Conservation (phyloP, 371 early-diverging fungal genomes). For the Blakeslea trispora region DNA sequence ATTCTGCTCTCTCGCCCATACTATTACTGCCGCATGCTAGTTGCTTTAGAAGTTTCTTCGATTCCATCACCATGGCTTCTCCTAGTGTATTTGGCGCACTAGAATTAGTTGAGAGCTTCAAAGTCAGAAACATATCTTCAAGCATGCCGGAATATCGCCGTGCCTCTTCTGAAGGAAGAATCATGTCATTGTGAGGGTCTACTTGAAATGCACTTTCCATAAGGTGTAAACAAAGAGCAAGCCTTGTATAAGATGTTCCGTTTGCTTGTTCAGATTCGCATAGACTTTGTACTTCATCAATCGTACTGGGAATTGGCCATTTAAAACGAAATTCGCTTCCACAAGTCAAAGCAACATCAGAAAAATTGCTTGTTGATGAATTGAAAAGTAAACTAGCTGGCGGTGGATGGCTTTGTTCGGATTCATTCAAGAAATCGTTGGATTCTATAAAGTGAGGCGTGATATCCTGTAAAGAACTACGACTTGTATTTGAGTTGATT, state of each 20-base stretch:
- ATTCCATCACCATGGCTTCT: conserved; percentile 64
- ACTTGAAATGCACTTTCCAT: conserved; percentile 23
- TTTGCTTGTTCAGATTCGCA: conserved; percentile 23
- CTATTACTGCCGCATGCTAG: conserved; percentile 63
- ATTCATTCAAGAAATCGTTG: conserved; percentile 6
- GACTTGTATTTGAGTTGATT: background rate
- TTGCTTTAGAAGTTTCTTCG: conserved; percentile 70
- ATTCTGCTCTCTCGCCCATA: conserved; percentile 60
- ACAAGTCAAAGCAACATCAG: background rate
- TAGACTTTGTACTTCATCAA: conserved; percentile 26
- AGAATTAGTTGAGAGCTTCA: background rate
- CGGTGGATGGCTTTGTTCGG: background rate
- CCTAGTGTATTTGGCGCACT: conserved; percentile 31
- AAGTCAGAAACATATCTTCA: conserved; percentile 2
- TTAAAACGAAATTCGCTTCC: conserved; percentile 15
- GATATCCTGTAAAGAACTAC: conserved; percentile 1
- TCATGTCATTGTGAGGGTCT: conserved; percentile 15
- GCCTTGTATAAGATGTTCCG: conserved; percentile 15
- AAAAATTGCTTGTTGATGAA: background rate
- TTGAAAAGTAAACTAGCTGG: conserved; percentile 7
- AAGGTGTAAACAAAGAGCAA: conserved; percentile 24
- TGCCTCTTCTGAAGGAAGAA: background rate
- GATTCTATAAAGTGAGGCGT: conserved; percentile 4
- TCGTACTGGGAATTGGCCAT: conserved; percentile 29
- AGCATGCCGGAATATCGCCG: background rate